Conservation (phyloP, 2,329 filamentous ascomycete genomes). For the Calonectria pteridis region DNA sequence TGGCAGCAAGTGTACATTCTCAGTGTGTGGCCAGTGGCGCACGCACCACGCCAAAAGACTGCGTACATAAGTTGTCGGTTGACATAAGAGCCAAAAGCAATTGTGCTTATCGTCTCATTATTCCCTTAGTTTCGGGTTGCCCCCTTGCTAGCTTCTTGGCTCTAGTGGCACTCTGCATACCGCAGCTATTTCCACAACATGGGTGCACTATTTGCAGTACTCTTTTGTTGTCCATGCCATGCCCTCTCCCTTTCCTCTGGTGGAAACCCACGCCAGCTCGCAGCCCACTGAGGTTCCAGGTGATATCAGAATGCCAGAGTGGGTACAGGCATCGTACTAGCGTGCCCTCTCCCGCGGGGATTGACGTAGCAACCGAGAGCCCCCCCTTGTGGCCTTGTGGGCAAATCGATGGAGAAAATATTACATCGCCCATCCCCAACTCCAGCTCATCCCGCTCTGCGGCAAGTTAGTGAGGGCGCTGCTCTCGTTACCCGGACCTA, state of each 20-base stretch:
- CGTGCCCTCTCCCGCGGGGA: constrained; percentile 40
- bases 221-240: neutral
- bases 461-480: neutral
- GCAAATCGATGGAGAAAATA: constrained; percentile 27
- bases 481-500: neutral
- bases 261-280: neutral
- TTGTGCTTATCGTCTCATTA: neutral
- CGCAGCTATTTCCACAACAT: neutral
- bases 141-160: neutral
- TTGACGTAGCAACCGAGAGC: constrained; percentile 32
- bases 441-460: constrained; percentile 13
- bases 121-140: neutral
- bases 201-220: neutral
- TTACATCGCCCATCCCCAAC: neutral
- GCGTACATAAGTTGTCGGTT: neutral
- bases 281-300: constrained; percentile 13
- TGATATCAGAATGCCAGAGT: constrained; percentile 22
- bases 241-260: neutral
- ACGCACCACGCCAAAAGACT: neutral
- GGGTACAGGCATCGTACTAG: constrained; percentile 33
- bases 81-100: neutral
- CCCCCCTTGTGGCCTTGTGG: constrained; percentile 22
- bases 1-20: neutral
- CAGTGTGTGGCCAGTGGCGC: neutral
- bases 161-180: neutral